Conservation (phyloP, 2,329 filamentous ascomycete species). For the Fusarium sp. region DNA sequence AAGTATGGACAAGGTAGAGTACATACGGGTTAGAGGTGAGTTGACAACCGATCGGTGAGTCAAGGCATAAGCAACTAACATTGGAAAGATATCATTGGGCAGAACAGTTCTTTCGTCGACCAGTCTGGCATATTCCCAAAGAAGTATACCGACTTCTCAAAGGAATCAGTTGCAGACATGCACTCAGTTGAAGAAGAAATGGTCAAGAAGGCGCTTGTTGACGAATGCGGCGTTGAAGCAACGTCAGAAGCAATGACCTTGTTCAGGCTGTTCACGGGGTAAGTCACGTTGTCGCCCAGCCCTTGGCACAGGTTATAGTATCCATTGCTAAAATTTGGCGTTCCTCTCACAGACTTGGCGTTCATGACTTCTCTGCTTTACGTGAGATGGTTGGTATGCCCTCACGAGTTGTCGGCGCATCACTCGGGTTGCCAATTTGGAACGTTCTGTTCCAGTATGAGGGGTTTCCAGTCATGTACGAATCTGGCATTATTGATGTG, state of each 20-base stretch:
- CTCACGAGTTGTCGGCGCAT: conserved; percentile 9
- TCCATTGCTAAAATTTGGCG: not conserved
- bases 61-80: not conserved
- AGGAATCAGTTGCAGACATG: conserved; percentile 12
- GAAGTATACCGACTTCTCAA: conserved; percentile 46
- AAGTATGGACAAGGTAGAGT: conserved; percentile 63
- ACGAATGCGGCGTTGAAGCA: conserved; percentile 9
- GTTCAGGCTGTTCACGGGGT: not conserved
- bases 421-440: conserved; percentile 30
- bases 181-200: conserved; percentile 9
- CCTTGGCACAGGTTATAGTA: not conserved
- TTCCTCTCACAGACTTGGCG: not conserved
- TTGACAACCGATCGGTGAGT: not conserved
- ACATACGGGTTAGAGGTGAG: conserved; percentile 58
- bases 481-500: conserved; percentile 64
- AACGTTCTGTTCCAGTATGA: conserved; percentile 33
- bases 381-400: conserved; percentile 31
- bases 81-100: conserved; percentile 56
- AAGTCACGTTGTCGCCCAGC: conserved; percentile 5
- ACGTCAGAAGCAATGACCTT: conserved; percentile 3
- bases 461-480: conserved; percentile 64
- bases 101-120: conserved; percentile 61
- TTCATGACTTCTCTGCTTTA: conserved; percentile 10
- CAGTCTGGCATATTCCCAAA: conserved; percentile 62
- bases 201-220: conserved; percentile 34